Base-by-base conservation (phyloP, 1,139 yeast species). In the Taphrina betulina region DNA sequence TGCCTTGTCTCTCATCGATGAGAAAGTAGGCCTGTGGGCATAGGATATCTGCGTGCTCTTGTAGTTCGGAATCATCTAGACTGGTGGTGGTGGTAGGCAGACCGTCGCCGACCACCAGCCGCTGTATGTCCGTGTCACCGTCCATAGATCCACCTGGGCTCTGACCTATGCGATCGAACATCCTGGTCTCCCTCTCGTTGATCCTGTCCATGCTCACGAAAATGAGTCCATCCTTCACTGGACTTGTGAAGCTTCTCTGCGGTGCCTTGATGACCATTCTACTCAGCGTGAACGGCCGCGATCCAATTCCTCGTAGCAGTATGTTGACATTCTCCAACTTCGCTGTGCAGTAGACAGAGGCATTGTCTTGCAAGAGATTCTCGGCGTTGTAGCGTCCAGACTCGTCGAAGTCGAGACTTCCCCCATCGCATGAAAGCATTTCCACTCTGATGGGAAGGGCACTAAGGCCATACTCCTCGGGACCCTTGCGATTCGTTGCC, bases 201-300 rank as follows among this genome's bases (percentile, higher is more conserved):
- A 42, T 42, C 10, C 51, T 43, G 12, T 52, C 58, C 62, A 59
- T 60, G 12, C 61, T 61, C 31, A 61, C 61, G 28, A 53, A 62
- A 5, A 61, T 48, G 12, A 60, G 53, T n/a, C 63, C 63, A 23
- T 60, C 62, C 42, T 59, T 61, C 5, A 62, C 64, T 2, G 64
- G 64, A 20, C 59, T 58, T 2, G 64, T 60, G 41, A 58, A 62
- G 3, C 62, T 61, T 10, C 57, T 31, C 5, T 62, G 50, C 17
- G 64, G 64, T 8, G 64, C 64, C 37, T 57, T 54, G 42, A 62
- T 57, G 5, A 59, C 61, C 42, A 62, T 58, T 17, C 61, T 57
- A 29, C 53, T 57, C 23, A 62, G 37, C 7, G 61, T 37, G 44
- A 62, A 60, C n/a, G 64, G 63, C n/a, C 42, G 54, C n/a, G 44